Evolutionary conservation across 2,329 filamentous ascomycete genomes (phyloP), one percentile per base, ranked within the genome.

Genomic region (Fusarium sp.): DNA sequence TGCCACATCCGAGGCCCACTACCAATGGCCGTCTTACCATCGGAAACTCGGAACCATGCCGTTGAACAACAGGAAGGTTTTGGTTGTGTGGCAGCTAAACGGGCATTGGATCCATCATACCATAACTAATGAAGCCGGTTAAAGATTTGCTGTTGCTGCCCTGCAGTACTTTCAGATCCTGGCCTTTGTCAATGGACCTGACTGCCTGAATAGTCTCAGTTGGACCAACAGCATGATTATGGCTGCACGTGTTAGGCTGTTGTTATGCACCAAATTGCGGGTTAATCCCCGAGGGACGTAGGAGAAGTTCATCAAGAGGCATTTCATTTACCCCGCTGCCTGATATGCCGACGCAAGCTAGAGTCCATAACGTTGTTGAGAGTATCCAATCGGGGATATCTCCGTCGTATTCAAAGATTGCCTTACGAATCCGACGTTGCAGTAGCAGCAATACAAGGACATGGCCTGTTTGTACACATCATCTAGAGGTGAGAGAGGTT

Each of bases 381-480:
- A n/a, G 29, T 25, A 17, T 20, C 60, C 62, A 66, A 65, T 66
- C 60, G 54, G 60, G 47, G 45, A 40, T 17, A 15, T 17, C 25
- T 18, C 53, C 40, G 53, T 9, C 5, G 2, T 11, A 11, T 46
- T 42, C 33, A 47, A 17, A 41, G 35, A 35, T 42, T 27, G 3
- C 13, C 23, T 9, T 31, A 29, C 31, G 45, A 31, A 25, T 29
- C 25, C 51, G 45, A 54, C 18, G 51, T 54, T 50, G 6, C 51
- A 54, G 23, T 50, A 31, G 11, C 29, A 31, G 11, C n/a, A n/a
- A n/a, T n/a, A 11, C 50, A 54, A 37, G 50, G 50, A 18, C 7
- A 49, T 41, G 7, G 25, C 25, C 10, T 21, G 23, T 17, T n/a
- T n/a, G 29, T 13, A 31, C 31, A 15, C 33, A 17, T 35, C 33